phyloP scores from a whole-genome alignment of 495 filamentous ascomycete genomes.

The Talaromyces ruber region DNA sequence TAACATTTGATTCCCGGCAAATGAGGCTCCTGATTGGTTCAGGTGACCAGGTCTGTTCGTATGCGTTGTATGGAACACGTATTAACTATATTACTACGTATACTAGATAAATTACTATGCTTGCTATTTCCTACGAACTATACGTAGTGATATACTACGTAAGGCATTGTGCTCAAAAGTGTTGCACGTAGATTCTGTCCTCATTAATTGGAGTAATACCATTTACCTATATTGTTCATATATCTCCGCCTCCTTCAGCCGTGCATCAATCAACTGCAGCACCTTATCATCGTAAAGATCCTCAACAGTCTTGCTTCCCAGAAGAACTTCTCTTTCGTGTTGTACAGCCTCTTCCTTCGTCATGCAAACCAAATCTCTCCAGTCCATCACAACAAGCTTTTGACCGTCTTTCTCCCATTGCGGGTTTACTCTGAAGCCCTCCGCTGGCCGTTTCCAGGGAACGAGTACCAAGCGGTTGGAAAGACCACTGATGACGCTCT shows the following conservation, averaged over 20 bases:
- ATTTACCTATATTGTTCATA: slow-evolving; percentile 44
- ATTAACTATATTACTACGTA: too few species aligned
- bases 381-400: slow-evolving; percentile 51
- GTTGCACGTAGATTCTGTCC: too few species aligned
- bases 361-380: slow-evolving; percentile 82
- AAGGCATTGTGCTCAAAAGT: too few species aligned
- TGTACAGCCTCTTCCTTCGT: slow-evolving; percentile 85
- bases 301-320: slow-evolving; percentile 54
- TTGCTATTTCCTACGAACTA: not conserved
- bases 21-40: not conserved
- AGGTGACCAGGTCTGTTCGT: not conserved
- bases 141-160: too few species aligned
- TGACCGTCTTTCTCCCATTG: slow-evolving; percentile 52
- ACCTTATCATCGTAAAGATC: slow-evolving; percentile 63
- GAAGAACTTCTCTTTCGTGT: slow-evolving; percentile 77
- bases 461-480: slow-evolving; percentile 67
- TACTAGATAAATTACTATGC: not conserved
- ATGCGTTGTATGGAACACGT: too few species aligned
- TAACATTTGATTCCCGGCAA: not conserved
- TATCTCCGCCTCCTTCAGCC: slow-evolving; percentile 52
- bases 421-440: slow-evolving; percentile 35
- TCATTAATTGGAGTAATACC: too few species aligned
- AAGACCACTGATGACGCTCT: slow-evolving; percentile 74
- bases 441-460: slow-evolving; percentile 60
- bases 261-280: slow-evolving; percentile 52